Percentiles rank a stretch among this genome's conserved stretches.
Evolutionary conservation across 31 red algal species (phyloP).

Genomic region (Porphyra umbilicalis): DNA sequence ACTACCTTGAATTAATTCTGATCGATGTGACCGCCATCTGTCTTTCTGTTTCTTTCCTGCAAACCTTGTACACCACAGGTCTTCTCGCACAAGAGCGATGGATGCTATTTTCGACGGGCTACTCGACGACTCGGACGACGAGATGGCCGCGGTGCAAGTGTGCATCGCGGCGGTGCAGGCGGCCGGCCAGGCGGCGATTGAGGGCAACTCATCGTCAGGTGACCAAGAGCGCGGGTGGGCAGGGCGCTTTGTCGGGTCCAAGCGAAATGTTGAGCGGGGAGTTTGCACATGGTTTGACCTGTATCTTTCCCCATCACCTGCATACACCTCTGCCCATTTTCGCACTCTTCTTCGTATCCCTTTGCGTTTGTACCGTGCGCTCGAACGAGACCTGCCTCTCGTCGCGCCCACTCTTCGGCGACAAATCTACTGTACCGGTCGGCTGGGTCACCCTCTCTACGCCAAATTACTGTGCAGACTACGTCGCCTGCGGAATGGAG

Average conservation of each 20-base stretch:
- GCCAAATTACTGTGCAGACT: slow-evolving; percentile 21
- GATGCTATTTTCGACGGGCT: no score
- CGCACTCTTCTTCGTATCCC: slow-evolving; percentile 22
- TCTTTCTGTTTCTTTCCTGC: no score
- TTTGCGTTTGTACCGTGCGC: slow-evolving; percentile 10
- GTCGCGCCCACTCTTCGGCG: slow-evolving; percentile 8
- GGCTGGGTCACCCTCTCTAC: slow-evolving; percentile 25
- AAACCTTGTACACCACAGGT: no score
- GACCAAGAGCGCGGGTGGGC: no score
- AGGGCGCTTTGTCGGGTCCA: neutral
- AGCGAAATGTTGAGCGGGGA: slow-evolving; percentile 2
- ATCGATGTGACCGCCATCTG: no score
- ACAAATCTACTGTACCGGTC: neutral
- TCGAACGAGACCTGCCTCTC: slow-evolving; percentile 16
- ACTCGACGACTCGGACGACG: no score
- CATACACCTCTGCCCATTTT: slow-evolving; percentile 20
- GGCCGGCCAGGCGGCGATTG: no score
- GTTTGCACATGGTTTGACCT: slow-evolving; percentile 9
- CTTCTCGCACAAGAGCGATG: no score
- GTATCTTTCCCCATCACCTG: slow-evolving; percentile 14
- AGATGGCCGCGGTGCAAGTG: no score
- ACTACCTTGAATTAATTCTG: no score
- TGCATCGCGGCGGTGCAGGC: no score
- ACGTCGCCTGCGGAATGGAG: slow-evolving; percentile 6
- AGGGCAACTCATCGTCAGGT: no score